Evolutionary conservation across 148 eudicot species (phyloP).

Genomic region (Gaultheria prostrata): DNA sequence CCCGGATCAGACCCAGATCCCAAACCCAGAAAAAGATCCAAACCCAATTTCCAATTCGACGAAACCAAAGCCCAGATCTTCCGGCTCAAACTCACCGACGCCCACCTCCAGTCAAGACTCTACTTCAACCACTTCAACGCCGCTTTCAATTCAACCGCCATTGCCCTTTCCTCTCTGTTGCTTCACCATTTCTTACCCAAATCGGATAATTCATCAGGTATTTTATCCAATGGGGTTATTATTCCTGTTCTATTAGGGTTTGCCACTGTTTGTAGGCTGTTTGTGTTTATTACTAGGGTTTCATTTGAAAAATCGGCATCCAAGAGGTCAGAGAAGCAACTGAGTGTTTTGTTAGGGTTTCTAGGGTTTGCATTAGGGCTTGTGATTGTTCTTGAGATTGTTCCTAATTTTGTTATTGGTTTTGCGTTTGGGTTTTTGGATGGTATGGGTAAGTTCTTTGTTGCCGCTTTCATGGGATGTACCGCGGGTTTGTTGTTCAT

Average conservation of each 20-base stretch:
- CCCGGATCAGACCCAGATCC: slow-evolving; percentile 61
- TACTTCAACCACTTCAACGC: slow-evolving; percentile 50
- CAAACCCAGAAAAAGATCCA: slow-evolving; percentile 64
- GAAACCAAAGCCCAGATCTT: slow-evolving; percentile 99
- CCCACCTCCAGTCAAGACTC: slow-evolving; percentile 63
- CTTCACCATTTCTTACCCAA: slow-evolving; percentile 47
- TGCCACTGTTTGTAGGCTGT: slow-evolving; percentile 45
- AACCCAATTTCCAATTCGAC: slow-evolving; percentile 76
- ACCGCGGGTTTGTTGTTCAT: slow-evolving; percentile 58
- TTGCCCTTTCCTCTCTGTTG: slow-evolving; percentile 40
- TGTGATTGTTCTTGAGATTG: slow-evolving; percentile 42
- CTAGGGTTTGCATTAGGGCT: slow-evolving; percentile 55
- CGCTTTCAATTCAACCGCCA: slow-evolving; percentile 47
- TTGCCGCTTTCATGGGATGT: slow-evolving; percentile 55
- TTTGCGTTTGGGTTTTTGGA: slow-evolving; percentile 54
- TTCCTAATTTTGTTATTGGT: slow-evolving; percentile 51
- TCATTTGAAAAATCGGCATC: slow-evolving; percentile 76
- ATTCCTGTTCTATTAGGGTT: slow-evolving; percentile 59
- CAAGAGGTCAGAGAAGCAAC: slow-evolving; percentile 64
- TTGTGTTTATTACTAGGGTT: slow-evolving; percentile 50
- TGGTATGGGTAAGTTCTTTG: slow-evolving; percentile 50
- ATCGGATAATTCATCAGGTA: slow-evolving; percentile 34
- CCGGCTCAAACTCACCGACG: slow-evolving; percentile 70
- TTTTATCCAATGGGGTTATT: slow-evolving; percentile 55
- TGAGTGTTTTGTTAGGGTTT: slow-evolving; percentile 51